A percentile compares a stretch with the other conserved stretches of the same genome.
Conservation (phyloP, 1,139 yeast species). For the Petasospora fabianii region DNA sequence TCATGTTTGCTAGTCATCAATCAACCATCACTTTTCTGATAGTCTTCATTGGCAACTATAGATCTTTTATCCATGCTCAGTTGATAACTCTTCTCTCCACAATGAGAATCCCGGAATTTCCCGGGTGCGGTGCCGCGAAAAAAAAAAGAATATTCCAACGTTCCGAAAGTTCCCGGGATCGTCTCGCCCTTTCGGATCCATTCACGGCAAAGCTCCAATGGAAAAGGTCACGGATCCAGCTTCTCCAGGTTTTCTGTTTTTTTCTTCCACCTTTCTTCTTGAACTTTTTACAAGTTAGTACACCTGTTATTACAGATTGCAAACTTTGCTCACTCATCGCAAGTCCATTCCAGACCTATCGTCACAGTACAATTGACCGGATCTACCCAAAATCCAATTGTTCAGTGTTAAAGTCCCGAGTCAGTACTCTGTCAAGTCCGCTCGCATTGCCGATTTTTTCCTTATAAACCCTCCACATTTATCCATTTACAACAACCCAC, state of each 20-base stretch:
- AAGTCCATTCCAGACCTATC: no score
- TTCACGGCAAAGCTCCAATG: neutral
- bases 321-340: no score
- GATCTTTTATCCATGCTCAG: no score
- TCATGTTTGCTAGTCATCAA: conserved; percentile 10
- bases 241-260: neutral
- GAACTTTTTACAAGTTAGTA: neutral
- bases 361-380: no score
- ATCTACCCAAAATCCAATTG: no score
- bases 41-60: no score
- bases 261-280: neutral
- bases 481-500: neutral
- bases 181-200: neutral
- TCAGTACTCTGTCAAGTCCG: neutral
- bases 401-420: no score
- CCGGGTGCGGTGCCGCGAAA: neutral
- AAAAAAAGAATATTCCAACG: no score
- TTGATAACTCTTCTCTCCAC: no score
- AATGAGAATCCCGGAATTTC: neutral
- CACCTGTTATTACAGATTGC: no score
- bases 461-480: no score
- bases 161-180: neutral
- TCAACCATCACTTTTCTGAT: conserved; percentile 8
- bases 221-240: neutral
- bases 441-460: neutral